Conservation (phyloP, 495 filamentous ascomycete species). For the Halenospora varia region DNA sequence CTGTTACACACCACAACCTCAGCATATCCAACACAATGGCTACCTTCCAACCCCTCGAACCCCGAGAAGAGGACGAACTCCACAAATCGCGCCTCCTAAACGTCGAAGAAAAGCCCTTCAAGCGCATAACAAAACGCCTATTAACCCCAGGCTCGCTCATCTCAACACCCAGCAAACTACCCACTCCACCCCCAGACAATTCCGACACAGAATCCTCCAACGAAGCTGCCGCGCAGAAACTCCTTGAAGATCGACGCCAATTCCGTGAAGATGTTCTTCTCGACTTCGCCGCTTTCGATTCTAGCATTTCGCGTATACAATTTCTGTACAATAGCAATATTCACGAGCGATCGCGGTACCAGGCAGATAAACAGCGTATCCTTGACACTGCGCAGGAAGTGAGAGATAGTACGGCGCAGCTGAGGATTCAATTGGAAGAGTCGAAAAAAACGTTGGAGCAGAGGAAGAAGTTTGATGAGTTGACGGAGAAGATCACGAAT, state of each 20-base stretch:
- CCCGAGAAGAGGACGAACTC: constrained; percentile 68
- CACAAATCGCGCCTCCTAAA: constrained; percentile 87
- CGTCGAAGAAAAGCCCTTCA: constrained; percentile 91
- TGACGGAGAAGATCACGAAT: constrained; percentile 81
- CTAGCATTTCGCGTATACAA: constrained; percentile 81
- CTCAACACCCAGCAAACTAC: constrained; percentile 48
- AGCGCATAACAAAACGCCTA: constrained; percentile 79
- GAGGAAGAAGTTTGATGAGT: constrained; percentile 80
- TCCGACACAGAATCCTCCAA: constrained; percentile 35
- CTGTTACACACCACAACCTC: not conserved
- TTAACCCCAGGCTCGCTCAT: constrained; percentile 59
- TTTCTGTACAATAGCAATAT: constrained; percentile 79
- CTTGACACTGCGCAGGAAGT: constrained; percentile 69
- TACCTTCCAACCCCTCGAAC: constrained; percentile 38
- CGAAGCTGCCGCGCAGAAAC: constrained; percentile 39
- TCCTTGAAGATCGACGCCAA: constrained; percentile 49
- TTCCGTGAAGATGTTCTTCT: constrained; percentile 79
- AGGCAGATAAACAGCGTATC: constrained; percentile 73
- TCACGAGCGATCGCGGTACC: constrained; percentile 82
- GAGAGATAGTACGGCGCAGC: constrained; percentile 65
- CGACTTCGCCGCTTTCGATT: constrained; percentile 89
- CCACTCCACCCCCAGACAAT: constrained; percentile 67
- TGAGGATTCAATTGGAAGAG: constrained; percentile 68
- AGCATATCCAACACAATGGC: constrained; percentile 20
- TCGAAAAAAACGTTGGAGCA: constrained; percentile 72